Conservation (phyloP, 2,329 filamentous ascomycete genomes). For the Sporothrix protearum region DNA sequence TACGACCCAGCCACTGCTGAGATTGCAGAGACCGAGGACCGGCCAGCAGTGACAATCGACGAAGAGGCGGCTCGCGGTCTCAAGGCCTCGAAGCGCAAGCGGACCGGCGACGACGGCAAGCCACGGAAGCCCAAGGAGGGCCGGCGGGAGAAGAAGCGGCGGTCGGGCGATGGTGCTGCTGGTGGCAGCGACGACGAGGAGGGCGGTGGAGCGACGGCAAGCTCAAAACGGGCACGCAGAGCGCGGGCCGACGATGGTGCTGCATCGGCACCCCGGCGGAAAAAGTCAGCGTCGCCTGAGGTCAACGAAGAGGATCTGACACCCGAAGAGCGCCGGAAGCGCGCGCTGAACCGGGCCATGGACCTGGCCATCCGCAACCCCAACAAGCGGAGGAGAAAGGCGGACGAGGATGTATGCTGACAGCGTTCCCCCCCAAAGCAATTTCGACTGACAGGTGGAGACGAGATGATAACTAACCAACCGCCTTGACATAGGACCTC, state of each 20-base stretch:
- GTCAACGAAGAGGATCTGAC: constrained; percentile 75
- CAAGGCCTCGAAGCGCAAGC: constrained; percentile 63
- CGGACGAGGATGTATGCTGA: constrained; percentile 75
- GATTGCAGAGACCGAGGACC: constrained; percentile 60
- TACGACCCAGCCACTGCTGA: constrained; percentile 64
- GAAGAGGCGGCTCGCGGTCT: constrained; percentile 61
- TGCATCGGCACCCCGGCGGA: constrained; percentile 46
- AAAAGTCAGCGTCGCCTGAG: constrained; percentile 47
- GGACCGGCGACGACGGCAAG: constrained; percentile 46
- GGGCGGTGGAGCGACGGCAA: constrained; percentile 35
- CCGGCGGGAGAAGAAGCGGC: constrained; percentile 64
- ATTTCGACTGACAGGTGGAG: background rate
- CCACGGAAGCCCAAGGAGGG: constrained; percentile 70
- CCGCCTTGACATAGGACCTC: constrained; percentile 61
- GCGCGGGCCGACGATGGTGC: constrained; percentile 37
- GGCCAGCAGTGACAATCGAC: constrained; percentile 63
- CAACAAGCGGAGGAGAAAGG: constrained; percentile 69
- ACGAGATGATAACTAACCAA: constrained; percentile 6
- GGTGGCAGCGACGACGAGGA: constrained; percentile 42
- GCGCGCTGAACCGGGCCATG: constrained; percentile 81
- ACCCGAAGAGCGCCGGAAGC: constrained; percentile 77
- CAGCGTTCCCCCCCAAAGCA: background rate
- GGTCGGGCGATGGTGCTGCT: constrained; percentile 44
- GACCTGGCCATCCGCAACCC: constrained; percentile 84
- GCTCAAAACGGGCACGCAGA: constrained; percentile 30